Evolutionary conservation across 257 asterid genomes (phyloP).

Genomic region (Ocimum tenuiflorum): DNA sequence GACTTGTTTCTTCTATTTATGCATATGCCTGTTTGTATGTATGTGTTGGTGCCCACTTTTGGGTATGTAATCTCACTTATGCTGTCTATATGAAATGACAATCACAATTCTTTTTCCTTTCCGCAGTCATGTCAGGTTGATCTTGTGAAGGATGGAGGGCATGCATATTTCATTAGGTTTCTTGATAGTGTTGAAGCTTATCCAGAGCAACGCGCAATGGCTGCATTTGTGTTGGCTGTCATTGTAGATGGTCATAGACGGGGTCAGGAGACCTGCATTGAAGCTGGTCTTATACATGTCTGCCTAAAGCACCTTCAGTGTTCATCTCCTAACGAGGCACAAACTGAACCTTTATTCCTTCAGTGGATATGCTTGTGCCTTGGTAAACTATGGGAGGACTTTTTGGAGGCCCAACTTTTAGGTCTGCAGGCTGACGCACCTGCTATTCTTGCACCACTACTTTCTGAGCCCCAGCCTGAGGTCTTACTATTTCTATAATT

Average conservation of each 20-base stretch:
- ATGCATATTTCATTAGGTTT: constrained; percentile 77
- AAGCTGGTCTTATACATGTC: constrained; percentile 66
- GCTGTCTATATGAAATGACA: background rate
- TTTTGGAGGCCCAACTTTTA: constrained; percentile 66
- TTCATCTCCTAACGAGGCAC: constrained; percentile 70
- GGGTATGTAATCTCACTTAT: background rate
- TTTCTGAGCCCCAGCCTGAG: constrained; percentile 98
- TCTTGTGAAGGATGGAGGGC: constrained; percentile 97
- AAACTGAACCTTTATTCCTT: constrained; percentile 81
- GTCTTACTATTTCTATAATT: constrained; percentile 30
- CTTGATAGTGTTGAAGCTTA: constrained; percentile 92
- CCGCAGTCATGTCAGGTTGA: constrained; percentile 95
- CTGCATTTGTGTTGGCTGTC: constrained; percentile 97
- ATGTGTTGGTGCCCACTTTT: background rate
- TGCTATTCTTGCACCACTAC: constrained; percentile 70
- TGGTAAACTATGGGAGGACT: constrained; percentile 97
- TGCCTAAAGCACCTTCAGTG: constrained; percentile 86
- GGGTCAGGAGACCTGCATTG: constrained; percentile 93
- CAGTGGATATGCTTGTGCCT: constrained; percentile 98
- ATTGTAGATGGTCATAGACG: constrained; percentile 92
- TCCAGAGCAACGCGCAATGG: constrained; percentile 99
- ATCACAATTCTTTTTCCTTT: constrained; percentile 8
- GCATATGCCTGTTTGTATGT: background rate
- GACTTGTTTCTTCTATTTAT: background rate
- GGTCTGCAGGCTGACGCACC: constrained; percentile 90